Base-by-base conservation (phyloP, 495 filamentous ascomycete genomes). In the Poronia punctata region DNA sequence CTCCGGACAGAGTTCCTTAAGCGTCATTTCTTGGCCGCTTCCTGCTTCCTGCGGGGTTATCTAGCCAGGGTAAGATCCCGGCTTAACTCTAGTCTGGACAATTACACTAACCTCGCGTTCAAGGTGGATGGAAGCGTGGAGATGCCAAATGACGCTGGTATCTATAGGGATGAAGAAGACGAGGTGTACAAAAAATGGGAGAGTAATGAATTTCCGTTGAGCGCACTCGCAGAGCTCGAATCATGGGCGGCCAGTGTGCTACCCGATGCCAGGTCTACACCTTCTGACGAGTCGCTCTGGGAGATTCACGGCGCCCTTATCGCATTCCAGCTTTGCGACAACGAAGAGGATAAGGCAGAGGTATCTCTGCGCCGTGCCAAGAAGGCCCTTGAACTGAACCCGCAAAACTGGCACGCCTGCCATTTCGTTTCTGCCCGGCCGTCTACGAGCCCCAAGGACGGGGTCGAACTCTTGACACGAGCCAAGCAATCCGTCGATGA, bases 281-380 rank as follows among this genome's bases (percentile, higher is more conserved):
- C 42, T 11, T 20, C 40, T 11, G 14, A 42, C 4, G 16, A 60
- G 25, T 58, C 60, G 7, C 46, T 57, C 10, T 66, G 62, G 62
- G 56, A 66, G 30, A 61, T 60, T 3, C 62, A 66, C 21, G 49
- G 58, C 15, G 58, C 60, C 2, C 46, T 57, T 22, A 53, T 64
- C 29, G 36, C 32, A 1, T 57, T 57, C 35, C 54, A 57, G 11
- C 29, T 57, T 20, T 57, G 47, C 25, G 33, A 22, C 14, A 31
- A 36, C 4, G 43, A 50, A 25, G 30, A 44, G 1, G 45, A 40
- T 12, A 33, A 45, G 17, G 32, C 30, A 1, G 45, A 51, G 12
- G 42, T 51, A 12, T 57, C 52, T n/a, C 47, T 43, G 6, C 32
- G 35, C 5, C 47, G 54, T 24, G 54, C 58, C 12, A 59, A 50